Conservation (phyloP, 2,329 filamentous ascomycete species). For the Fonsecaea monophora region DNA sequence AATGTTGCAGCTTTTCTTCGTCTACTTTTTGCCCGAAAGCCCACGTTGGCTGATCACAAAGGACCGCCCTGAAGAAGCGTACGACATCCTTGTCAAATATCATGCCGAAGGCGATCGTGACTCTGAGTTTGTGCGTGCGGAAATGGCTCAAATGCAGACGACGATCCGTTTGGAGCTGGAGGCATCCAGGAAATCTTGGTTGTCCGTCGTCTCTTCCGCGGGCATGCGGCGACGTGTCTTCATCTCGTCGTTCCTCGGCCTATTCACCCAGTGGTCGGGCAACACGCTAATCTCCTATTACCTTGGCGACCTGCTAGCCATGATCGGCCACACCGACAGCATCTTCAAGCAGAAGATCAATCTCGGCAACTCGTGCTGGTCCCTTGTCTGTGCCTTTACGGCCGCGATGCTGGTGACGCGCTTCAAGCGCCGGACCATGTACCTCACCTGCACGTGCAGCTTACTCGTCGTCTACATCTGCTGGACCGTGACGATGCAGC, state of each 20-base stretch:
- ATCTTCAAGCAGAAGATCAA: slow-evolving; percentile 51
- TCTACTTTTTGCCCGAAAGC: slow-evolving; percentile 42
- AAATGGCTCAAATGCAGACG: slow-evolving; percentile 66
- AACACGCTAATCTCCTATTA: slow-evolving; percentile 50
- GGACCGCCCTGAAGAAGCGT: slow-evolving; percentile 41
- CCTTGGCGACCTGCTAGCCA: slow-evolving; percentile 43
- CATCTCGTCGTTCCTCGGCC: slow-evolving; percentile 43
- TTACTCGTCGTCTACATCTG: slow-evolving; percentile 62
- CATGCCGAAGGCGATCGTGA: slow-evolving; percentile 60
- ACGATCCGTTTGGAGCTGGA: slow-evolving; percentile 64
- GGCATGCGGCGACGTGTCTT: slow-evolving; percentile 46
- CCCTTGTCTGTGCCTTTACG: slow-evolving; percentile 48
- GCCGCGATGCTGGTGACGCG: slow-evolving; percentile 51
- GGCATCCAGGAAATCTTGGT: slow-evolving; percentile 49
- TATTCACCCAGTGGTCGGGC: slow-evolving; percentile 51
- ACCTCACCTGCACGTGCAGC: slow-evolving; percentile 57
- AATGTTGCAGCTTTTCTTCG: slow-evolving; percentile 42
- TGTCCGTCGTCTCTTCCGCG: slow-evolving; percentile 42
- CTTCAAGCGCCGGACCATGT: slow-evolving; percentile 54
- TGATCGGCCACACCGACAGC: slow-evolving; percentile 49
- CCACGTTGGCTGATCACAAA: slow-evolving; percentile 40
- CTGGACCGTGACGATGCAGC: slow-evolving; percentile 61
- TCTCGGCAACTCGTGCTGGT: slow-evolving; percentile 50
- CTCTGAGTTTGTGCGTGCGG: slow-evolving; percentile 63
- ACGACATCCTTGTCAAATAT: slow-evolving; percentile 49